Conservation (phyloP, 129 eudicot species). For the Gnaphalium uliginosum region DNA sequence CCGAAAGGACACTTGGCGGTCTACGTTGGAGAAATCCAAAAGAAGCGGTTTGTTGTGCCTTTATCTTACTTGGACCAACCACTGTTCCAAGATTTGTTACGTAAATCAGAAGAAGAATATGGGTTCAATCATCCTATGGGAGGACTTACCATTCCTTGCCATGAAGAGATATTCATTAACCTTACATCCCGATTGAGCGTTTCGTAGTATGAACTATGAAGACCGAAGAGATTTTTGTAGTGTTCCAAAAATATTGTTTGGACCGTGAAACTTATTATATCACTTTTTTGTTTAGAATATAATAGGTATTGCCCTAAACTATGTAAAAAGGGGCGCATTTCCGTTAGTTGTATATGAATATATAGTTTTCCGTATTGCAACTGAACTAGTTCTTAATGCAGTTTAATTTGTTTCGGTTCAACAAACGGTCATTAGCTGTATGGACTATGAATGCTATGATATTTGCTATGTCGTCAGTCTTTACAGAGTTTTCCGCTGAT, state of each 20-base stretch:
- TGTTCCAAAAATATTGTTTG: not conserved
- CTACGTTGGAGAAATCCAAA: conserved; percentile 48
- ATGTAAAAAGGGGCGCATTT: conserved; percentile 20
- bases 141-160: conserved; percentile 57
- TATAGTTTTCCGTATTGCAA: not conserved
- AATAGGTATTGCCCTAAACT: conserved; percentile 10
- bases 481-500: no score
- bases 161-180: conserved; percentile 35
- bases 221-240: not conserved
- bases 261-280: not conserved
- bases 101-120: conserved; percentile 45
- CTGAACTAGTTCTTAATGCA: not conserved
- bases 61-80: conserved; percentile 53
- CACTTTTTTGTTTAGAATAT: conserved; percentile 4
- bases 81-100: conserved; percentile 46
- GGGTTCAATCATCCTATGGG: conserved; percentile 57
- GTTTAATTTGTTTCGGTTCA: not conserved
- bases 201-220: not conserved
- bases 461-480: no score
- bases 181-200: conserved; percentile 18
- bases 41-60: conserved; percentile 48
- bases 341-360: conserved; percentile 17
- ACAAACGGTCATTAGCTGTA: not conserved
- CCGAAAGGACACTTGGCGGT: conserved; percentile 50
- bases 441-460: not conserved